Evolutionary conservation across 1,284 basidiomycete genomes (phyloP), one percentile per base, ranked within the genome.

Genomic region (Rhodotorula sp.): DNA sequence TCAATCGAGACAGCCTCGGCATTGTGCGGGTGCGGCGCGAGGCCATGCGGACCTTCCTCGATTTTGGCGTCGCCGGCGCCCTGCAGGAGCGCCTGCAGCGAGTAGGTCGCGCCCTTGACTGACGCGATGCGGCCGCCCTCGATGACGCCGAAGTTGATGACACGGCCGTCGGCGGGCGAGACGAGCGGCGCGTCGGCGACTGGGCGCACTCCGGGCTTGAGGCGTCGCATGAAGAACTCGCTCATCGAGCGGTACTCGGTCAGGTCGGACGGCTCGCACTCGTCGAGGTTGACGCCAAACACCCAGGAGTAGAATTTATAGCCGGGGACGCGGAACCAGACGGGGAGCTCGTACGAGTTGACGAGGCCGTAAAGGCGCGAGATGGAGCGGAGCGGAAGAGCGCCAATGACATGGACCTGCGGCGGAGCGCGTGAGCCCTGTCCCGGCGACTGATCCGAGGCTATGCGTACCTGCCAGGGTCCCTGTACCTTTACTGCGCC

Each of bases 51-150:
- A 34, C 23, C n/a, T 52, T 69, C 53, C 27, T 61, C 41, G 12
- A 46, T 13, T 16, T 41, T 45, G 3, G 56, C 57, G 46, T 67
- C 54, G 21, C 66, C 64, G 23, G 70, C 68, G 17, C 78, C 78
- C 55, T 68, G 63, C 2, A 98, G 88, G 0, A 99, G 85, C 0
- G 95, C 94, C 76, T 96, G 91, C 41, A 99, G 87, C 12, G 93
- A 97, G 80, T 98, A 98, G 1, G 93, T 98, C 75, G 97, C 90
- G 23, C 96, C 96, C 82, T 99, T 99, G 79, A 99, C 93, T 83
- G 98, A 95, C 81, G 97, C 95, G 56, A 99, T 92, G 45, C 88
- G 88, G 56, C 84, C 81, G 63, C 89, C 87, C 73, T 90, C 88
- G 76, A 99, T 92, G 4, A 88, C 88, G 42, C 96, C 97, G 77